Evolutionary conservation across 2,329 filamentous ascomycete species (phyloP).

Genomic region (Trichoderma brevicompactum): DNA sequence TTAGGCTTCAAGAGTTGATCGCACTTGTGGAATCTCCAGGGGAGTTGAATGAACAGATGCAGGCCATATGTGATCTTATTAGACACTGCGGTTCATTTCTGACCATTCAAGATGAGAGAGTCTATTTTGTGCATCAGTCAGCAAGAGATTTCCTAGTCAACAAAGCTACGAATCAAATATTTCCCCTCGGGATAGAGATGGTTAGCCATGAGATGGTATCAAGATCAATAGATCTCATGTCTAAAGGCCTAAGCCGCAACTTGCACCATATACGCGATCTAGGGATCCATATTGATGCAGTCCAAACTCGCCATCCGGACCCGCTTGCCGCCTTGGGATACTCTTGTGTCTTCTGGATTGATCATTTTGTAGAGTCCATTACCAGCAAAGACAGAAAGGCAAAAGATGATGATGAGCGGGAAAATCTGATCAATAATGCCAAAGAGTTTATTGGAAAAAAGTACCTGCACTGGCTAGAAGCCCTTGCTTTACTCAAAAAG

Average conservation of each 20-base stretch:
- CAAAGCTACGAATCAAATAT: constrained; percentile 38
- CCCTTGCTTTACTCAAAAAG: constrained; percentile 42
- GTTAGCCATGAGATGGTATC: not conserved
- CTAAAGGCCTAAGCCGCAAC: not conserved
- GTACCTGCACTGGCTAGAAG: constrained; percentile 50
- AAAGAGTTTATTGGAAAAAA: constrained; percentile 32
- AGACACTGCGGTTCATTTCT: constrained; percentile 47
- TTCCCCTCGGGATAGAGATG: constrained; percentile 29
- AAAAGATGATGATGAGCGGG: not conserved
- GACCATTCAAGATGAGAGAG: constrained; percentile 36
- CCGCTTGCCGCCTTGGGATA: not conserved
- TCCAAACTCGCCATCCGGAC: not conserved
- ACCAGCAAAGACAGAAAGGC: too few species aligned
- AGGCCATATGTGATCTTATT: constrained; percentile 38
- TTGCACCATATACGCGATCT: not conserved
- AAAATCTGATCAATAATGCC: not conserved
- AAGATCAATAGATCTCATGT: not conserved
- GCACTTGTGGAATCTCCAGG: not conserved
- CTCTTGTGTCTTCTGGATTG: not conserved
- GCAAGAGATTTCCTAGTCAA: constrained; percentile 48
- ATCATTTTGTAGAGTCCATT: not conserved
- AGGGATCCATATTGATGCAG: not conserved
- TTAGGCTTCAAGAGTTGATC: constrained; percentile 40
- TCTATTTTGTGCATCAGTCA: constrained; percentile 50
- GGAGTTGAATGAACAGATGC: constrained; percentile 16